A percentile compares a stretch with the other conserved stretches of the same genome.
Conservation (phyloP, 257 asterid species). For the Lavandula angustifolia region DNA sequence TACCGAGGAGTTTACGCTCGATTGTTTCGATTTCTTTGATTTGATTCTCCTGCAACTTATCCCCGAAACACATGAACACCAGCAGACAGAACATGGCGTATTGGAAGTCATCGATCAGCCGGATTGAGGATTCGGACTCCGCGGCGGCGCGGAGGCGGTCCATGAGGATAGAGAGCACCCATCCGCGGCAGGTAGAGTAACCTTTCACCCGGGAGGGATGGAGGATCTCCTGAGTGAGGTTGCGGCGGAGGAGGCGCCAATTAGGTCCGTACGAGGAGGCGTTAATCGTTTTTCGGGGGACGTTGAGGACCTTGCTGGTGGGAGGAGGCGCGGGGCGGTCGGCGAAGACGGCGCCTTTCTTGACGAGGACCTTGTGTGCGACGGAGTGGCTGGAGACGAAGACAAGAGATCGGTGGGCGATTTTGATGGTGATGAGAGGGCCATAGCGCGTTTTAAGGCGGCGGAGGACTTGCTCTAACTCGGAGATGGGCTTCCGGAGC, state of each 20-base stretch:
- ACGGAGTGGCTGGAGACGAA: conserved; percentile 41
- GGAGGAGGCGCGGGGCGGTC: conserved; percentile 41
- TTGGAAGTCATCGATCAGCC: conserved; percentile 53
- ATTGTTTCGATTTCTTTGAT: conserved; percentile 50
- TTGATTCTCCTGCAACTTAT: conserved; percentile 45
- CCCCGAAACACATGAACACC: conserved; percentile 68
- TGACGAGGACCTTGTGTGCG: conserved; percentile 48
- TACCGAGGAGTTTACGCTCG: conserved; percentile 35
- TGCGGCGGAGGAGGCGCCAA: conserved; percentile 57
- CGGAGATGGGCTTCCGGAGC: conserved; percentile 41
- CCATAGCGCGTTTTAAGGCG: conserved; percentile 39
- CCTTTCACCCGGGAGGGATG: conserved; percentile 42
- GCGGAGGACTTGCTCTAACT: conserved; percentile 43
- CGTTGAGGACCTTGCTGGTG: conserved; percentile 27
- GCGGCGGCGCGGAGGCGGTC: conserved; percentile 29
- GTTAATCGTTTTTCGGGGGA: conserved; percentile 28
- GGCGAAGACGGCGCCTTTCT: conserved; percentile 49
- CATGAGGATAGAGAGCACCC: conserved; percentile 39
- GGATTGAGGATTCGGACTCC: conserved; percentile 30
- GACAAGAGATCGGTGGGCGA: conserved; percentile 33
- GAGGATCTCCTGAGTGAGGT: conserved; percentile 50
- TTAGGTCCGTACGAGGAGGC: conserved; percentile 43
- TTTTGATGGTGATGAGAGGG: conserved; percentile 44
- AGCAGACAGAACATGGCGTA: conserved; percentile 63
- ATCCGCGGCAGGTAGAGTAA: conserved; percentile 43